phyloP scores from a whole-genome alignment of 306 rosid species.

The Cyclanthera cordifolia region DNA sequence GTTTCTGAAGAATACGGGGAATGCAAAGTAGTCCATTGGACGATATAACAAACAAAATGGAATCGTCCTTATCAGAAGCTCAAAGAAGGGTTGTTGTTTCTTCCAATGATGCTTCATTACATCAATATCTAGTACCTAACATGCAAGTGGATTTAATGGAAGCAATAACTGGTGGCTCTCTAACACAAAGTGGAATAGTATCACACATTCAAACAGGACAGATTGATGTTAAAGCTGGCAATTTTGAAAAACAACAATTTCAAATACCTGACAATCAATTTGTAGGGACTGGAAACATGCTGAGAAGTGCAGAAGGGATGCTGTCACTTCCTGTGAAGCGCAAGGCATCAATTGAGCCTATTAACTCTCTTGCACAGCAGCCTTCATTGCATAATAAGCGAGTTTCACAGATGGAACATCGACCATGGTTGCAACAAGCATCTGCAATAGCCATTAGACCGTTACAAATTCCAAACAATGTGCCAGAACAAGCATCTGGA shows the following conservation, averaged over 20 bases:
- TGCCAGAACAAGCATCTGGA: conserved; percentile 31
- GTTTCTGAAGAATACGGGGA: conserved; percentile 39
- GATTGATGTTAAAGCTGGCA: conserved; percentile 19
- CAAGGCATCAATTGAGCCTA: conserved; percentile 39
- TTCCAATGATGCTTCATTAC: conserved; percentile 30
- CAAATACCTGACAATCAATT: conserved; percentile 24
- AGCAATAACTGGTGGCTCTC: conserved; percentile 24
- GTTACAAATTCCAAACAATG: conserved; percentile 18
- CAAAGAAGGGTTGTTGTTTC: conserved; percentile 35
- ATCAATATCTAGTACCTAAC: conserved; percentile 22
- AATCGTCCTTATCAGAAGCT: conserved; percentile 28
- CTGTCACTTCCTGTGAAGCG: conserved; percentile 45
- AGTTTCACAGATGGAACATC: conserved; percentile 35
- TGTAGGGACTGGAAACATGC: conserved; percentile 29
- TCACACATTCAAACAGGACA: conserved; percentile 31
- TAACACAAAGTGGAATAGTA: conserved; percentile 28
- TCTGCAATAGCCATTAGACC: conserved; percentile 30
- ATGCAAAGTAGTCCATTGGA: conserved; percentile 54
- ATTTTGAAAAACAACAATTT: conserved; percentile 25
- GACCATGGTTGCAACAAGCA: conserved; percentile 71
- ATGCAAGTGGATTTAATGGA: conserved; percentile 30
- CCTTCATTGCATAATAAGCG: conserved; percentile 41
- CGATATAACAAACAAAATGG: conserved; percentile 33
- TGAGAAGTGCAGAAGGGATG: conserved; percentile 26
- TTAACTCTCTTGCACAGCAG: conserved; percentile 18